Evolutionary conservation across 257 asterid genomes (phyloP), one percentile per base, ranked within the genome.

Genomic region (Solanum lycopersicoides): DNA sequence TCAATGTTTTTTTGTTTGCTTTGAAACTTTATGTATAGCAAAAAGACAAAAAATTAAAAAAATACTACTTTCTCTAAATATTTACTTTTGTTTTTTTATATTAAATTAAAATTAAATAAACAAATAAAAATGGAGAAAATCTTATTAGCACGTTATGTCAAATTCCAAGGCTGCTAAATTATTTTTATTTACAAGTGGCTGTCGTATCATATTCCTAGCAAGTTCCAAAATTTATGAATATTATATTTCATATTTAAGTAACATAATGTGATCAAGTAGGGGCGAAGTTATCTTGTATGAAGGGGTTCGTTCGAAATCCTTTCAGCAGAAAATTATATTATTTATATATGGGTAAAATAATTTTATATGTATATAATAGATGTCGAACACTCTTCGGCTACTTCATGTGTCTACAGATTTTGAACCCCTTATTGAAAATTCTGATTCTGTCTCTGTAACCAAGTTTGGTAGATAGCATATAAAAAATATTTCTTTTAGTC

Each of bases 381-480:
- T 37, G 2, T 37, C 1, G 7, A 5, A 37, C 1, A 5, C 7
- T 5, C 7, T 35, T 5, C 39, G 7, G 1, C 0, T 37, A 37
- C 1, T 37, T 37, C 1, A 37, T 37, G 2, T 37, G 7, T 37
- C 2, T 37, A 37, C 0, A 37, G 0, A 1, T 37, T 37, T 37
- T 37, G 6, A 35, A 37, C 6, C 5, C 0, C 7, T 37, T 37
- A 37, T 37, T 37, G 0, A 37, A 37, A 37, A 37, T 37, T 0
- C 0, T 37, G 6, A 1, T 1, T 37, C 7, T 1, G 0, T 0
- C 1, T 0, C 39, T 63, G 15, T 63, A 2, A 63, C 9, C 72
- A 65, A 11, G 34, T 65, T 65, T n/a, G 34, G 72, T n/a, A 30
- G 30, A 28, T 28, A 28, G 1, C 30, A 1, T 28, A 28, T 28